These are phyloP conservation scores for Pyricularia pennisetigena DNA, from an alignment of 2,329 filamentous ascomycete genomes.

Conservation along the genomic window DNA sequence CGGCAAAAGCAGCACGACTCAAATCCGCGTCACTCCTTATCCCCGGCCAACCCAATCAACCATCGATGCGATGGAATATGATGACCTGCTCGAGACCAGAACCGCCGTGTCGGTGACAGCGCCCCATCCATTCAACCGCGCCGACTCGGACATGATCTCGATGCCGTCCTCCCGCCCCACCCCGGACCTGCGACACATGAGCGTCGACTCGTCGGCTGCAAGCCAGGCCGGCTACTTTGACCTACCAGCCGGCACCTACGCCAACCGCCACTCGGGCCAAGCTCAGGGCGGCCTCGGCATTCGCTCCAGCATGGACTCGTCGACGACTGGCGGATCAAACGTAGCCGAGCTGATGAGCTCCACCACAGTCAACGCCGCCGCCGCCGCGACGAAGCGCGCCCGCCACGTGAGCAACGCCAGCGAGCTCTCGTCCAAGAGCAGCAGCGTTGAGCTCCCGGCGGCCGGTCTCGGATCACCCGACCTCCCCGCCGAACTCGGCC, in stretches of 20 bases:
- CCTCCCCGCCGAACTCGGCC: slow-evolving; percentile 26
- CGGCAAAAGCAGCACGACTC: slow-evolving; percentile 11
- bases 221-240: slow-evolving; percentile 22
- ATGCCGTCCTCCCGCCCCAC: slow-evolving; percentile 8
- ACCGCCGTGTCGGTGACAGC: not conserved
- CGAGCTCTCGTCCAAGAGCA: slow-evolving; percentile 29
- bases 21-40: slow-evolving; percentile 9
- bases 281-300: slow-evolving; percentile 11
- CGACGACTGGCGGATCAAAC: slow-evolving; percentile 10
- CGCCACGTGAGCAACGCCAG: slow-evolving; percentile 34
- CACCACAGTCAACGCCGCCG: not conserved
- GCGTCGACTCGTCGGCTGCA: slow-evolving; percentile 8
- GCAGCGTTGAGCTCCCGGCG: slow-evolving; percentile 12
- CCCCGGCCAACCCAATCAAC: slow-evolving; percentile 28
- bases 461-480: slow-evolving; percentile 14
- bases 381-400: slow-evolving; percentile 17
- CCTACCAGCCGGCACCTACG: slow-evolving; percentile 8
- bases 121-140: not conserved
- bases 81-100: slow-evolving; percentile 22
- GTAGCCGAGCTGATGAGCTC: not conserved
- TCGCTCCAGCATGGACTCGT: slow-evolving; percentile 27
- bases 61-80: slow-evolving; percentile 29
- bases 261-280: slow-evolving; percentile 7
- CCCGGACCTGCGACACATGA: slow-evolving; percentile 6
- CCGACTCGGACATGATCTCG: not conserved